Evolutionary conservation across 495 filamentous ascomycete genomes (phyloP), one percentile per base, ranked within the genome.

Genomic region (Trichocladium antarcticum): DNA sequence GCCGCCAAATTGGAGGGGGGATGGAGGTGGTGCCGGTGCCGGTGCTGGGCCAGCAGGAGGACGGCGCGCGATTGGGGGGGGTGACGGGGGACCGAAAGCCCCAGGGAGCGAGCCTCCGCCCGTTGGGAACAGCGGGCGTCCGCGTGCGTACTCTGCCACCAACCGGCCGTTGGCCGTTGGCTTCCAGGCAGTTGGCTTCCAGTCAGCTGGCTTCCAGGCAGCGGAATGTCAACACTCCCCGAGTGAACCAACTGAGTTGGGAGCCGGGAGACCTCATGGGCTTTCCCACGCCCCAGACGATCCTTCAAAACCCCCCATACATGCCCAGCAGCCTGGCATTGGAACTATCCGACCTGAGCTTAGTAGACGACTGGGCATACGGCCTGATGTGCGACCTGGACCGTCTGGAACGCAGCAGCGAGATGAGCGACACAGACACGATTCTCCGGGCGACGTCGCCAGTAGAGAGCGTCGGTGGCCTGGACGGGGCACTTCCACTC

Each of bases 31-130:
- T 21, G 7, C 10, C 28, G 22, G 35, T 45, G 42, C 19, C 6
- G 17, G 0, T 17, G 40, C 20, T n/a, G 37, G 11, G 10, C 20
- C 49, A 52, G 41, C 44, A 47, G 24, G 20, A 12, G 2, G 32
- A 20, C 14, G 19, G 31, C 1, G 21, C 22, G 6, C 31, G n/a
- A 6, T 38, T 24, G 7, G 19, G 9, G 29, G 9, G 9, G 38
- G 43, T 36, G 37, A 15, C 12, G 24, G 42, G 11, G 6, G 17
- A 48, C 31, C 34, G 10, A 35, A 31, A 41, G 31, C 37, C 11
- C 5, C 49, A 49, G 60, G 60, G 53, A 61, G 57, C 27, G 61
- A 70, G 44, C 49, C 60, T 60, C 60, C 64, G 42, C 55, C 59
- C 45, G 47, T 63, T 57, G 54, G 67, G 49, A 34, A 47, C 35